Base-by-base conservation (phyloP, 345 rosid species). In the Lenwebbia sp. region DNA sequence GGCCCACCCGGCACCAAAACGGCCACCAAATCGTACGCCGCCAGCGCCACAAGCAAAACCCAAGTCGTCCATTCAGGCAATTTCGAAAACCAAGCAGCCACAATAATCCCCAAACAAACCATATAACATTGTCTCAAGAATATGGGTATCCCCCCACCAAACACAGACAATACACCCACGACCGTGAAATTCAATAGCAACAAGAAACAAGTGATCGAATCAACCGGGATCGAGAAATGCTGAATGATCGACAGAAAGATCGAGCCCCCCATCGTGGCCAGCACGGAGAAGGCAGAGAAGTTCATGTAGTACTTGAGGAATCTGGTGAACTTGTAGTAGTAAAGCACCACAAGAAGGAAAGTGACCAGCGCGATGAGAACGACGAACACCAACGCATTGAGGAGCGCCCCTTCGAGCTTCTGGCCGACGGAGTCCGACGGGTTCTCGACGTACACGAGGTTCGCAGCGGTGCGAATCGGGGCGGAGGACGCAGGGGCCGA, bases 1-100 rank as follows among this genome's bases (percentile, higher is more conserved):
- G 99, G 99, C 4, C 99, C 99, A 57, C 99, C 98, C 65, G 99
- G 99, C 8, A 95, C 98, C 89, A 97, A 91, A 88, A 97, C 99
- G 33, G 99, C 99, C 41, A 92, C 95, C 91, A 97, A 85, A 90
- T 97, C 99, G 90, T 97, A 97, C 53, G 94, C 50, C 86, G 99
- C 99, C 88, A 97, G 75, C n/a, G 99, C 99, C 84, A 96, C 95
- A 70, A 97, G 89, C 88, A 95, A 88, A 87, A 86, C 89, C 99
- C 99, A 97, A 1, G 99, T 97, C 87, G 99, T 96, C 99, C 99
- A 97, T 76, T 97, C 99, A 1, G 99, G 99, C 85, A 97, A 86
- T 87, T 94, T 97, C 5, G 99, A 94, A 88, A 97, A 95, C 99
- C 98, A 97, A 86, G 96, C 94, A 2, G 99, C 99, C 57, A 96